A percentile compares a stretch with the other conserved stretches of the same genome.
Evolutionary conservation across 1,284 basidiomycete species (phyloP).

Genomic region (Volvariella surrecta): DNA sequence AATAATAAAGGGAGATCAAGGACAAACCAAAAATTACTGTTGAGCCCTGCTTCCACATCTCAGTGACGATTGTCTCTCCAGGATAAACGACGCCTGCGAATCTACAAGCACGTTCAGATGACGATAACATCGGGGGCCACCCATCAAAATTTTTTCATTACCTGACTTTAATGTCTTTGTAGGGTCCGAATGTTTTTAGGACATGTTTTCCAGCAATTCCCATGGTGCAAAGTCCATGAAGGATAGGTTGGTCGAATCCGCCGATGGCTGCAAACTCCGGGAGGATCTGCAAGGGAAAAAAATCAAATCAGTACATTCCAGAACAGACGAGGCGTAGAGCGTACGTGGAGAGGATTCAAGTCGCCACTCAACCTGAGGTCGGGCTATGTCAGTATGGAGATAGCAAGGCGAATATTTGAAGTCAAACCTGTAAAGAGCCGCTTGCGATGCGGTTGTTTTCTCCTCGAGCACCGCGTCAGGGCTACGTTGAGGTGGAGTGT

Average conservation of each 20-base stretch:
- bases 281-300: constrained; percentile 53
- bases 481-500: constrained; percentile 74
- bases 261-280: constrained; percentile 92
- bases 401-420: constrained; percentile 3
- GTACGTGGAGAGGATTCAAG: constrained; percentile 84
- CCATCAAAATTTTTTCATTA: constrained; percentile 25
- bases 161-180: constrained; percentile 94
- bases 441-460: constrained; percentile 76
- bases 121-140: background rate
- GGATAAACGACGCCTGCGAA: constrained; percentile 92
- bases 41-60: constrained; percentile 96
- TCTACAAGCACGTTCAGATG: constrained; percentile 27
- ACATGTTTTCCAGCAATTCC: constrained; percentile 96
- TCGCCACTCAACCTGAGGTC: constrained; percentile 73
- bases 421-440: constrained; percentile 79
- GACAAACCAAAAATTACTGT: constrained; percentile 86
- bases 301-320: background rate
- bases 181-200: constrained; percentile 78
- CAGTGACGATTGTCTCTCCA: constrained; percentile 89
- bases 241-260: constrained; percentile 88
- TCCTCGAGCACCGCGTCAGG: constrained; percentile 87
- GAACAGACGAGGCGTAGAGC: background rate
- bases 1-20: background rate
- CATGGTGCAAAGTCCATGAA: constrained; percentile 85
- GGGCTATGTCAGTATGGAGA: constrained; percentile 5